Percentiles rank a stretch among this genome's conserved stretches.
Conservation (phyloP, 1,139 yeast genomes). For the Pichia sp. region DNA sequence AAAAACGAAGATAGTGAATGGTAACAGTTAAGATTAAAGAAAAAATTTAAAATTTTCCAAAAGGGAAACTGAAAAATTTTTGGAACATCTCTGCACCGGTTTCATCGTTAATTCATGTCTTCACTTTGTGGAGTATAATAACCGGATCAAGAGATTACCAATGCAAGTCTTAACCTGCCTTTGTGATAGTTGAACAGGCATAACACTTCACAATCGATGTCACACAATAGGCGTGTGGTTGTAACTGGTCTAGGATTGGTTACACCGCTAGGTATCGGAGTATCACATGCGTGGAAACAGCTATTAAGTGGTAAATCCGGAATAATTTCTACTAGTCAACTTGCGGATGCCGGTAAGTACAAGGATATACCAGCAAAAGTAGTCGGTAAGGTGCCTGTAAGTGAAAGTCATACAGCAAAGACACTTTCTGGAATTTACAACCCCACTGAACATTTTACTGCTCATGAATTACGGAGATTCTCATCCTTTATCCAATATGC, state of each 20-base stretch:
- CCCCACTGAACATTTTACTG: conserved; percentile 38
- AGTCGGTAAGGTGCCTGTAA: conserved; percentile 70
- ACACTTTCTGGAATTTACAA: conserved; percentile 8
- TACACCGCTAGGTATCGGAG: conserved; percentile 81
- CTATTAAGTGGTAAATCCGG: conserved; percentile 53
- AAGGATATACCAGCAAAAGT: conserved; percentile 67
- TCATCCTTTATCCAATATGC: conserved; percentile 80
- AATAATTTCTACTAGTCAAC: conserved; percentile 46
- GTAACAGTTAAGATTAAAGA: background rate
- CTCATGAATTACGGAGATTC: conserved; percentile 51
- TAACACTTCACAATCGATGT: conserved; percentile 2
- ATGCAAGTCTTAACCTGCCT: background rate
- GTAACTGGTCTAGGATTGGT: conserved; percentile 87
- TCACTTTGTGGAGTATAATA: background rate
- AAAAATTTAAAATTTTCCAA: conserved; percentile 4
- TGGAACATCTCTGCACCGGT: conserved; percentile 11
- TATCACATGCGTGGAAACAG: conserved; percentile 47
- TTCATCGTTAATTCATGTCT: background rate
- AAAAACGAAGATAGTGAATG: background rate
- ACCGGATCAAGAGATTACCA: background rate
- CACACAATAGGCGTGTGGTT: conserved; percentile 57
- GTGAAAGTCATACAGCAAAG: conserved; percentile 30
- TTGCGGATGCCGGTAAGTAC: conserved; percentile 48
- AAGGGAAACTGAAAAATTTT: conserved; percentile 4
- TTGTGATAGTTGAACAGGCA: background rate